phyloP scores from a whole-genome alignment of 148 eudicot species.

The Polygonum maritimum region DNA sequence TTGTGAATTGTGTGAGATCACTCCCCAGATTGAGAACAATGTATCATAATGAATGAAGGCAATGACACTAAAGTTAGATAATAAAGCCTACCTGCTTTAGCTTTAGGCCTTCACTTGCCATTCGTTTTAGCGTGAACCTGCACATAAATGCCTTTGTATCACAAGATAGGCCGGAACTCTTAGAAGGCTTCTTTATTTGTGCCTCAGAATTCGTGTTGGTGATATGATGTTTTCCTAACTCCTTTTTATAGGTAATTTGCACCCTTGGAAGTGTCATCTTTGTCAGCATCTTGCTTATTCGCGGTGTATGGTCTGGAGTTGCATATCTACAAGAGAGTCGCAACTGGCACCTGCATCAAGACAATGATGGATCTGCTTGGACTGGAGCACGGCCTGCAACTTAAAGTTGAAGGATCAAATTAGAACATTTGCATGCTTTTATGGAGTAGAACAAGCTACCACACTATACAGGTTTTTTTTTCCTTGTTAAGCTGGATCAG shows the following conservation, averaged over 20 bases:
- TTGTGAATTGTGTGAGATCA: background rate
- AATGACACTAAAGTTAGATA: background rate
- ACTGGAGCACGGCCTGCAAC: conserved; percentile 44
- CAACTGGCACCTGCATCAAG: conserved; percentile 29
- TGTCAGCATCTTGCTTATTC: conserved; percentile 76
- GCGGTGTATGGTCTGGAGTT: conserved; percentile 88
- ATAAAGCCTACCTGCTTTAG: background rate
- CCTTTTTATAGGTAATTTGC: conserved; percentile 56
- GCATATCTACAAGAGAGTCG: conserved; percentile 67
- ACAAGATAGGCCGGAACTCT: background rate
- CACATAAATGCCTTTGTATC: background rate
- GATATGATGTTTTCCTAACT: background rate
- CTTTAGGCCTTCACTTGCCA: background rate
- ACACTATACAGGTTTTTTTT: background rate
- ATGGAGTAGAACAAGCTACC: conserved; percentile 1
- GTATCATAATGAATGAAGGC: background rate
- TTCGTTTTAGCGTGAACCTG: background rate
- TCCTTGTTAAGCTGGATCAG: background rate
- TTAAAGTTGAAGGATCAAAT: background rate
- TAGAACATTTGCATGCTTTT: background rate
- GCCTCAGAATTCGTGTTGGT: background rate
- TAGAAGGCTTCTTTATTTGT: background rate
- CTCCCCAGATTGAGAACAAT: background rate
- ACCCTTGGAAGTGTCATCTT: conserved; percentile 85
- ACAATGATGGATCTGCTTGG: conserved; percentile 57